Evolutionary conservation across 139 green algal species (phyloP), one percentile per base, ranked within the genome.

Genomic region (Spirogloea muscicola): DNA sequence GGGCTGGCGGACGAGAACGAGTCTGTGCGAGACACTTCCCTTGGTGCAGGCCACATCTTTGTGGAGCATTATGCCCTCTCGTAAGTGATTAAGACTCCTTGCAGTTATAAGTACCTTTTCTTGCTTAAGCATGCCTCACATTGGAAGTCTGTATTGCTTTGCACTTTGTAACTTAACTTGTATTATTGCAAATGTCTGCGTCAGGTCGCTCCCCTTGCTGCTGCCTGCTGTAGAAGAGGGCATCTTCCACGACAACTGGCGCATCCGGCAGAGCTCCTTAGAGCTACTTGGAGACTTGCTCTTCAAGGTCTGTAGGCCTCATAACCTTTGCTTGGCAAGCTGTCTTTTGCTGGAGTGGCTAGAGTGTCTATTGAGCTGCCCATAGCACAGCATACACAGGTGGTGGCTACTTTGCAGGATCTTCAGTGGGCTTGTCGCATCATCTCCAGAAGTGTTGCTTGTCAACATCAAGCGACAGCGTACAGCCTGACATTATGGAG

Each of bases 211-310:
- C 64, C 74, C 84, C n/a, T 77, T 97, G 74, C 84, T 98, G 76
- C 88, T 98, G 76, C 94, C 93, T 3, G 89, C 88, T 1, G 87
- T 98, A 49, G 94, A 97, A 86, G 84, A 88, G 41, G 91, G 91
- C n/a, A 86, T 96, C 0, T 83, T 89, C 46, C 76, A 82, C 41
- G 82, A 86, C 60, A 96, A 94, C 82, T 98, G 94, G 94, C 90
- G 94, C 71, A 98, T 98, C 81, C 60, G 94, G 4, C 91, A 99
- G 84, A 88, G 81, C 36, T 92, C 86, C 5, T 83, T 97, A 40
- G 91, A 98, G 81, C 87, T 99, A 39, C 87, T 97, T 41, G 94
- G 94, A 16, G 89, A 95, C 66, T 86, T 99, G 80, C 87, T 99
- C 25, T 99, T 96, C 88, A 96, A 83, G 49, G 70, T 72, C 6